A percentile compares a stretch with the other conserved stretches of the same genome.
Evolutionary conservation across 345 rosid genomes (phyloP).

Genomic region (Arabis alpina): DNA sequence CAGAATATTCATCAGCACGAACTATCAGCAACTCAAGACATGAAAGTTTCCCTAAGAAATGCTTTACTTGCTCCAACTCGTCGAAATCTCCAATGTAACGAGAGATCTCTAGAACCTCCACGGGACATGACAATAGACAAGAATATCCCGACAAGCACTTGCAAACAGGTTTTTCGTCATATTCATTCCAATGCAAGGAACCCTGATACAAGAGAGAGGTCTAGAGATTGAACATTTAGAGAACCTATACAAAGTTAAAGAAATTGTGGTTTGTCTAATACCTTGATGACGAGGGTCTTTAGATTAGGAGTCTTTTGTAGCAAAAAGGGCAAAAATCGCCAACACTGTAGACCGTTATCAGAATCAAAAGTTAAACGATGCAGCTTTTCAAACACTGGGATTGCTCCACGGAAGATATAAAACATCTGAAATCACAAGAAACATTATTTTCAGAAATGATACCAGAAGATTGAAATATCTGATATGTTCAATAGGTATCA

Average conservation of each 20-base stretch:
- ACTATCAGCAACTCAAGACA: neutral
- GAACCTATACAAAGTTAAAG: neutral
- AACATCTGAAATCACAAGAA: too few species aligned
- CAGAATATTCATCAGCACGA: neutral
- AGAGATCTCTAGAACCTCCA: neutral
- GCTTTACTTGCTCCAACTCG: neutral
- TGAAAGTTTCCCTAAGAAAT: neutral
- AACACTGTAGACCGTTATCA: neutral
- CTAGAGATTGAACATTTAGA: too few species aligned
- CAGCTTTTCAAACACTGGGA: too few species aligned
- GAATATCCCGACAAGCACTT: slow-evolving; percentile 3
- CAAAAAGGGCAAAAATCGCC: slow-evolving; percentile 6
- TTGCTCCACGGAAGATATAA: too few species aligned
- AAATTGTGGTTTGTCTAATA: neutral
- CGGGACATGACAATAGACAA: neutral
- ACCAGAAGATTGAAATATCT: too few species aligned
- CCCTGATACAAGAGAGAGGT: neutral
- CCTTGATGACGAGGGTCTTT: slow-evolving; percentile 11
- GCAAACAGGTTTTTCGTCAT: neutral
- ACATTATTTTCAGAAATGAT: too few species aligned
- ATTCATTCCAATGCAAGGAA: neutral
- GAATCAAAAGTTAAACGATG: neutral
- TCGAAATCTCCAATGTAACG: neutral
- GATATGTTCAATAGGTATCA: too few species aligned
- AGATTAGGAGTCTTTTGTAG: slow-evolving; percentile 15